These are phyloP conservation scores for Sclerotinia glacialis DNA, from an alignment of 2,329 filamentous ascomycete genomes.

Conservation along the genomic window DNA sequence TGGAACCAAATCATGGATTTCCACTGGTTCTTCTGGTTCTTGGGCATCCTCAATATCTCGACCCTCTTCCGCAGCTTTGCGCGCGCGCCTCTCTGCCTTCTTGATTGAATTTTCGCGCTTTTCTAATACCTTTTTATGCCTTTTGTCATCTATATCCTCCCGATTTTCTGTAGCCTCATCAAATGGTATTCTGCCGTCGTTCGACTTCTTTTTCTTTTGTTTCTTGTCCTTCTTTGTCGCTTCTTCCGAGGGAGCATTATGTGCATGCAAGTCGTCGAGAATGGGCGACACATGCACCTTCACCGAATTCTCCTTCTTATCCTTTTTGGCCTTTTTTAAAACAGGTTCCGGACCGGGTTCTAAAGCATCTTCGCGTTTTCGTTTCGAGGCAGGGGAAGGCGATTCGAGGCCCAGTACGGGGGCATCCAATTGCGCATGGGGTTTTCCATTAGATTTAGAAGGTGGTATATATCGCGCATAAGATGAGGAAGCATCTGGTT, in stretches of 20 bases:
- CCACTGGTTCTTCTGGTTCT: conserved; percentile 39
- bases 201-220: conserved; percentile 12
- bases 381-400: conserved; percentile 10
- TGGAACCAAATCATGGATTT: conserved; percentile 71
- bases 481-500: conserved; percentile 35
- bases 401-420: not conserved
- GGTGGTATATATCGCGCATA: conserved; percentile 38
- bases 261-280: not conserved
- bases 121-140: conserved; percentile 49
- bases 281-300: not conserved
- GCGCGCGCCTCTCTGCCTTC: conserved; percentile 45
- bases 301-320: conserved; percentile 23
- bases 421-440: not conserved
- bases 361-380: conserved; percentile 9
- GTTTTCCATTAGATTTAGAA: conserved; percentile 26
- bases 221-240: conserved; percentile 10
- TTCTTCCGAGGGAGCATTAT: not conserved
- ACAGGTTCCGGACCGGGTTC: not conserved
- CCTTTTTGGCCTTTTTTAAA: conserved; percentile 22
- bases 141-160: conserved; percentile 25
- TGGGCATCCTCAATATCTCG: conserved; percentile 23
- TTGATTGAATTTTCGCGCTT: conserved; percentile 56
- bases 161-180: not conserved
- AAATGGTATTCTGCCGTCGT: not conserved
- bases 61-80: conserved; percentile 37